Evolutionary conservation across 768 basidiomycete species (phyloP).

Genomic region (Hypholoma fasciculare): DNA sequence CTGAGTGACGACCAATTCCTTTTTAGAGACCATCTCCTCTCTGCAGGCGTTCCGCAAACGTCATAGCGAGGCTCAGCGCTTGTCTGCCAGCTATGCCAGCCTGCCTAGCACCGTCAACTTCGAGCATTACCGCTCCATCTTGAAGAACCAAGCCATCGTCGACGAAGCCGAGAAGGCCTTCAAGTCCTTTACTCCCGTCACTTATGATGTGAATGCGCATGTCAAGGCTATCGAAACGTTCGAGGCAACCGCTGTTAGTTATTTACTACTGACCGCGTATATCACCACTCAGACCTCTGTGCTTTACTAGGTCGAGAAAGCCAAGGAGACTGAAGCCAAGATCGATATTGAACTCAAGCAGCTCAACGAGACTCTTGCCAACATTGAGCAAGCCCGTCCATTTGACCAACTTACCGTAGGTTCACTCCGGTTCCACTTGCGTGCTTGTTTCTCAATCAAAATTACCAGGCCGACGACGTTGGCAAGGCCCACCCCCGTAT

Average conservation of each 20-base stretch:
- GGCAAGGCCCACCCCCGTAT: conserved; percentile 92
- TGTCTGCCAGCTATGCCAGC: conserved; percentile 58
- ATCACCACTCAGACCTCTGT: neutral
- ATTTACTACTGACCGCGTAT: conserved; percentile 8
- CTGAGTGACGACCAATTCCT: neutral
- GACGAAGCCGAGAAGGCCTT: conserved; percentile 91
- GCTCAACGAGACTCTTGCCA: conserved; percentile 89
- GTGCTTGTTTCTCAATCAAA: neutral
- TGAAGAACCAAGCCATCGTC: conserved; percentile 92
- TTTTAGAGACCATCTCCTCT: conserved; percentile 81
- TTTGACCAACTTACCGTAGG: conserved; percentile 95
- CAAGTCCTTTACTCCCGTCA: conserved; percentile 89
- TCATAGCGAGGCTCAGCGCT: conserved; percentile 82
- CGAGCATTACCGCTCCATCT: conserved; percentile 83
- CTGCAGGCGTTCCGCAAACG: conserved; percentile 97
- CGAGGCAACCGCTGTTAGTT: conserved; percentile 86
- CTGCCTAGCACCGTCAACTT: conserved; percentile 88
- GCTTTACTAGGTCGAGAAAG: conserved; percentile 70
- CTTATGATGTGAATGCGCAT: conserved; percentile 88
- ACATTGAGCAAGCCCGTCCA: conserved; percentile 96
- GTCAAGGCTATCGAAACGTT: conserved; percentile 96
- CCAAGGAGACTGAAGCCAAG: conserved; percentile 86
- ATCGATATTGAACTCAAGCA: conserved; percentile 90
- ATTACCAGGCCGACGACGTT: conserved; percentile 78
- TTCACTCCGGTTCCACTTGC: conserved; percentile 11